Evolutionary conservation across 495 filamentous ascomycete genomes (phyloP).

Genomic region (Aspergillus sclerotiicarbonarius): DNA sequence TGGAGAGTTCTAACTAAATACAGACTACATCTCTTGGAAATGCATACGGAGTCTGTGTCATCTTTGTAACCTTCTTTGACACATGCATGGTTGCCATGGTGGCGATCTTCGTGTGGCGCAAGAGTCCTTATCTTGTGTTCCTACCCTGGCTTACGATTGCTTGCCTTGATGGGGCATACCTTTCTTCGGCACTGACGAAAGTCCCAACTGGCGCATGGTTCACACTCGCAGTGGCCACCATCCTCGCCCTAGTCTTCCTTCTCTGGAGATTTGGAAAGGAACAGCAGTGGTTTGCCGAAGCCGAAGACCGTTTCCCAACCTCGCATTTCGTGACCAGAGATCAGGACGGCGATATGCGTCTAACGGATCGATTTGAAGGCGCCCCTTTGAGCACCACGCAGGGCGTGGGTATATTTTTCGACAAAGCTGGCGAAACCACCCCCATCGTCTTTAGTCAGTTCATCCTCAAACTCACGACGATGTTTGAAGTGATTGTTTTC

Average conservation of each 20-base stretch:
- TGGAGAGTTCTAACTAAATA: conserved; percentile 3
- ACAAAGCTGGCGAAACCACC: conserved; percentile 56
- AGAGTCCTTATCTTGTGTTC: conserved; percentile 55
- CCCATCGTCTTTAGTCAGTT: conserved; percentile 65
- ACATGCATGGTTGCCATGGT: conserved; percentile 68
- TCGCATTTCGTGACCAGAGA: conserved; percentile 20
- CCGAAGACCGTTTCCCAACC: conserved; percentile 50
- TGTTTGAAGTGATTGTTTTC: conserved; percentile 58
- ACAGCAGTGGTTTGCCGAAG: conserved; percentile 68
- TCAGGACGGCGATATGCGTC: conserved; percentile 8
- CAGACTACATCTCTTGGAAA: conserved; percentile 48
- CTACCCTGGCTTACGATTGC: conserved; percentile 61
- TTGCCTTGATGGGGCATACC: conserved; percentile 61
- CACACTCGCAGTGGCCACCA: conserved; percentile 58
- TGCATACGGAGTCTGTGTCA: conserved; percentile 66
- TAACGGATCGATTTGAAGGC: conserved; percentile 14
- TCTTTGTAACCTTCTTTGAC: conserved; percentile 72
- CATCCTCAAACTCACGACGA: conserved; percentile 57
- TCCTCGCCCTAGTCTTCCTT: conserved; percentile 59
- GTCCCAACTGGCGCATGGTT: conserved; percentile 75
- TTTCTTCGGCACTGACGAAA: conserved; percentile 65
- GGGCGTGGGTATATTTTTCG: conserved; percentile 64
- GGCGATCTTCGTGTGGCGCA: conserved; percentile 64
- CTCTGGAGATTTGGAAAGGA: conserved; percentile 76
- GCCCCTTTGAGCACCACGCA: conserved; percentile 38